These are phyloP conservation scores for Penicillium sp. DNA, from an alignment of 2,329 filamentous ascomycete genomes.

Conservation along the genomic window DNA sequence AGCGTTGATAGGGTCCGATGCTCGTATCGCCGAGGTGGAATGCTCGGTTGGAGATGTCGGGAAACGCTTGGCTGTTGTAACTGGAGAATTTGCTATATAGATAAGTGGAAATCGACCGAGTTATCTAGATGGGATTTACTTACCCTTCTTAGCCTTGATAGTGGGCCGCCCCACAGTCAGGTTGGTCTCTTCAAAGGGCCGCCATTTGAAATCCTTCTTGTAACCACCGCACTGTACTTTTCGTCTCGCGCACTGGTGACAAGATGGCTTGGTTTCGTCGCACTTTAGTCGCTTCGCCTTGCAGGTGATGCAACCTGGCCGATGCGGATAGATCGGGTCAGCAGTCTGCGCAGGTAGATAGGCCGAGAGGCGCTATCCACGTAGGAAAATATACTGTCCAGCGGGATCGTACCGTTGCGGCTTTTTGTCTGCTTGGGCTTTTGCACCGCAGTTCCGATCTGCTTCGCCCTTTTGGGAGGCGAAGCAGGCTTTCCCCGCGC, in stretches of 20 bases:
- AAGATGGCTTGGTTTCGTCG: conserved; percentile 66
- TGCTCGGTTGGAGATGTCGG: conserved; percentile 19
- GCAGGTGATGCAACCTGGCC: conserved; percentile 65
- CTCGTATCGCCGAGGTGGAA: conserved; percentile 9
- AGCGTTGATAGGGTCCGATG: neutral
- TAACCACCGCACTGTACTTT: conserved; percentile 66
- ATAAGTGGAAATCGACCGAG: neutral
- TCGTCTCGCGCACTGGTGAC: conserved; percentile 61
- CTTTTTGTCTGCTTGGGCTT: conserved; percentile 72
- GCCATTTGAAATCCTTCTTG: conserved; percentile 73
- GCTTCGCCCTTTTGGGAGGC: conserved; percentile 22
- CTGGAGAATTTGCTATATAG: conserved; percentile 3
- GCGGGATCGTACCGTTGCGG: conserved; percentile 60
- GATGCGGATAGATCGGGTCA: conserved; percentile 26
- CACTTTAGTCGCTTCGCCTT: conserved; percentile 70
- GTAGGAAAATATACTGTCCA: neutral
- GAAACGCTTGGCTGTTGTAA: conserved; percentile 8
- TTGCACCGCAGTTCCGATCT: conserved; percentile 23
- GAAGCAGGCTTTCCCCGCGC: conserved; percentile 27
- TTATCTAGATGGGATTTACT: conserved; percentile 1
- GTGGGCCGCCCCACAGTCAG: conserved; percentile 39
- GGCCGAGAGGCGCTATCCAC: neutral
- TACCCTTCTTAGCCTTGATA: conserved; percentile 46
- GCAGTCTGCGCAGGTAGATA: conserved; percentile 12
- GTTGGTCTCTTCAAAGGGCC: conserved; percentile 62